Conservation (phyloP, 1,284 basidiomycete genomes). For the Cutaneotrichosporon sp. region DNA sequence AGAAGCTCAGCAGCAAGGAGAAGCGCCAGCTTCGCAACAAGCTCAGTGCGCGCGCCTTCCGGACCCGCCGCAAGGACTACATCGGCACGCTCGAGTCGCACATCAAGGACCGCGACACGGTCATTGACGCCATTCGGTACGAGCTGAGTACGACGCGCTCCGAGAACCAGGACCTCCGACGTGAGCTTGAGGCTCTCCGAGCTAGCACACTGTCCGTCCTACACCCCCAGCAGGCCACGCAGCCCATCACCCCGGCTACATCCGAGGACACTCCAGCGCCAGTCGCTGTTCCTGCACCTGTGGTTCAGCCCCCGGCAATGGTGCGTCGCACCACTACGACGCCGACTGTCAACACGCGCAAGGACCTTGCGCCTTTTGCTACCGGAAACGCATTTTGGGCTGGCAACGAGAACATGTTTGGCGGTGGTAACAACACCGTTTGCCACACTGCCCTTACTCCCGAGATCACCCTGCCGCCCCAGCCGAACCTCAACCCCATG, state of each 20-base stretch:
- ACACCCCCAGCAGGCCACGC: conserved; percentile 46
- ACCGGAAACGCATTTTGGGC: conserved; percentile 69
- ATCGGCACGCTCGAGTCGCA: conserved; percentile 90
- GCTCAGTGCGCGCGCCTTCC: conserved; percentile 92
- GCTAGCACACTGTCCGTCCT: conserved; percentile 57
- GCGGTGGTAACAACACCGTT: conserved; percentile 69
- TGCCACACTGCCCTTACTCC: conserved; percentile 82
- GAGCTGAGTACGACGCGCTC: conserved; percentile 75
- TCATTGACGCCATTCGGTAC: conserved; percentile 81
- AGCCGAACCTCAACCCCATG: conserved; percentile 75
- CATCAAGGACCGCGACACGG: conserved; percentile 84
- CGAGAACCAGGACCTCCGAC: conserved; percentile 79
- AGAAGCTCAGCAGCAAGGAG: conserved; percentile 92
- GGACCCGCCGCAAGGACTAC: conserved; percentile 92
- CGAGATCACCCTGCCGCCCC: conserved; percentile 53
- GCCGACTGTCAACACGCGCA: conserved; percentile 70
- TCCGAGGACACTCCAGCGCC: background rate
- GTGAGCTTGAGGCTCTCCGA: conserved; percentile 81
- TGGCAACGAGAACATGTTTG: conserved; percentile 50
- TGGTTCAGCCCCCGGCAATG: conserved; percentile 16
- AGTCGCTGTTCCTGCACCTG: background rate
- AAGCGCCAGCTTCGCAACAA: conserved; percentile 96
- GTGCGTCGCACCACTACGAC: conserved; percentile 27
- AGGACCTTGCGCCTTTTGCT: conserved; percentile 62
- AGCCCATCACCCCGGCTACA: conserved; percentile 4